These are phyloP conservation scores for Craterostigma plantagineum DNA, from an alignment of 257 asterid species.

Conservation along the genomic window DNA sequence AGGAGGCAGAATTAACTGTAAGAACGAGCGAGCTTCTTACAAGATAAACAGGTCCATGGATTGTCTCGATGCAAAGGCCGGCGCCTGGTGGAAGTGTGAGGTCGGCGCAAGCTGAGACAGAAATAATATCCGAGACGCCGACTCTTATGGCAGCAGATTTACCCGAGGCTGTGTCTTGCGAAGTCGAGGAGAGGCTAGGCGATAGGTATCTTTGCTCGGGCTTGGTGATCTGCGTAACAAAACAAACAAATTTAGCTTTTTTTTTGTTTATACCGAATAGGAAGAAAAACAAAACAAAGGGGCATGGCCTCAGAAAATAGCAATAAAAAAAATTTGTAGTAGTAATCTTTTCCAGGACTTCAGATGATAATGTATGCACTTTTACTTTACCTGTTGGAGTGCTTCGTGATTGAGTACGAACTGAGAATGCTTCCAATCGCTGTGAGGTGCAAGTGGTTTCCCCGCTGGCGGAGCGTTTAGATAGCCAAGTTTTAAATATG, in stretches of 20 bases:
- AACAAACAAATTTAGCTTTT: not conserved
- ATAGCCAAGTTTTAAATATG: conserved; percentile 81
- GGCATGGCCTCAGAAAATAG: no score
- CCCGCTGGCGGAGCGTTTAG: conserved; percentile 89
- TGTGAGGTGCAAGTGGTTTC: conserved; percentile 76
- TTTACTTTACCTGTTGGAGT: conserved; percentile 81
- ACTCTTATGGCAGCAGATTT: conserved; percentile 36
- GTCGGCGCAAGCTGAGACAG: conserved; percentile 78
- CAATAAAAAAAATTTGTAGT: no score
- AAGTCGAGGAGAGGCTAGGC: conserved; percentile 41
- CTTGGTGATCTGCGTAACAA: conserved; percentile 53
- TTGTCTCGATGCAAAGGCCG: conserved; percentile 69
- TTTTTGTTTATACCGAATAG: no score
- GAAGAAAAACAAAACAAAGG: not conserved
- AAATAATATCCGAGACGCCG: conserved; percentile 51
- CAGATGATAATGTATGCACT: not conserved
- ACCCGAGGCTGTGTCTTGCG: conserved; percentile 24
- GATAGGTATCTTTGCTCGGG: conserved; percentile 35
- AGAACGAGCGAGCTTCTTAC: conserved; percentile 20
- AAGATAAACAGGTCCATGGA: conserved; percentile 70
- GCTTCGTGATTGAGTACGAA: conserved; percentile 83
- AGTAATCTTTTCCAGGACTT: no score
- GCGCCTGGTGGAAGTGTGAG: conserved; percentile 96
- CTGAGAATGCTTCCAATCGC: conserved; percentile 80
- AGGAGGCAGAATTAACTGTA: not conserved